phyloP scores from a whole-genome alignment of 371 early-diverging fungal genomes.

The Funneliformis caledonium region DNA sequence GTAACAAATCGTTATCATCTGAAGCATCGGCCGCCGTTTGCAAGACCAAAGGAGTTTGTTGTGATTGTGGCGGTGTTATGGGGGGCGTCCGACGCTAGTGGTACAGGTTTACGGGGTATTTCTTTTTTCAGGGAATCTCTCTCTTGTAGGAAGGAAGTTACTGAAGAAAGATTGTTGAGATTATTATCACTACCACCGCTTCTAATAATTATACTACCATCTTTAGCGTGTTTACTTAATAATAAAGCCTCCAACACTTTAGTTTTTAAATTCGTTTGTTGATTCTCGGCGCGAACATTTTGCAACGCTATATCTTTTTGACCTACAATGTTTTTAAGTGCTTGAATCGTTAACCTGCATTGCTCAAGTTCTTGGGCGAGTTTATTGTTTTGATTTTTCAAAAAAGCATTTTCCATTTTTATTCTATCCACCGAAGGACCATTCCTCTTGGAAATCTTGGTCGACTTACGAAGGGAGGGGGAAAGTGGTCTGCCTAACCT shows the following conservation, averaged over 20 bases:
- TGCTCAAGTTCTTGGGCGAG: slow-evolving; percentile 20
- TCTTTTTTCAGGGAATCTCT: background rate
- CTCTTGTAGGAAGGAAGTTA: background rate
- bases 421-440: background rate
- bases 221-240: slow-evolving; percentile 34
- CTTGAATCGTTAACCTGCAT: slow-evolving; percentile 26
- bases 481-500: slow-evolving; percentile 10
- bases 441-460: background rate
- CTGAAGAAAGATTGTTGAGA: background rate
- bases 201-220: slow-evolving; percentile 30
- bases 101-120: too few relatives aligned
- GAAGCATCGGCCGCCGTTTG: background rate
- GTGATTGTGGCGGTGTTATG: background rate
- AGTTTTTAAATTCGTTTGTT: background rate
- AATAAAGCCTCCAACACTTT: slow-evolving; percentile 19
- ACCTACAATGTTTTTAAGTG: slow-evolving; percentile 25
- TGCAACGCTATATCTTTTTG: slow-evolving; percentile 18
- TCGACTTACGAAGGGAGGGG: too few relatives aligned
- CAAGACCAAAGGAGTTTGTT: background rate
- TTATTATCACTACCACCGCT: background rate
- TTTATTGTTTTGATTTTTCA: slow-evolving; percentile 34
- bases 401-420: slow-evolving; percentile 20
- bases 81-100: too few relatives aligned
- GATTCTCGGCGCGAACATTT: slow-evolving; percentile 1
- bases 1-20: too few relatives aligned